Conservation (phyloP, 257 asterid genomes). For the Scutellaria minor region DNA sequence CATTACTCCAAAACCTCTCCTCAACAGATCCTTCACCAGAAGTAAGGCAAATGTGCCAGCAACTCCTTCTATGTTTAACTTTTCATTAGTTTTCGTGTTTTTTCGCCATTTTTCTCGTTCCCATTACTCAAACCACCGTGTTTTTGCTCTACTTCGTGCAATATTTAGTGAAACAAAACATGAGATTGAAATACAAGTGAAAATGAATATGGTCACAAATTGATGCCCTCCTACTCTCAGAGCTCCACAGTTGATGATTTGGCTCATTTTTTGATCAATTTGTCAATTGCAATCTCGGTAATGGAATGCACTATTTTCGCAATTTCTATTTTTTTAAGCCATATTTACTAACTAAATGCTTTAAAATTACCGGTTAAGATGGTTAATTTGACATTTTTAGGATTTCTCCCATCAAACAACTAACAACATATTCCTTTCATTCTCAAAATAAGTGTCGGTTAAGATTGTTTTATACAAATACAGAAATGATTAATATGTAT, state of each 20-base stretch:
- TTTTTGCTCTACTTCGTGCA: no score
- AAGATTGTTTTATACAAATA: no score
- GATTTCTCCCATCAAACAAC: no score
- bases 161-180: neutral
- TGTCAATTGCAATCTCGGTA: neutral
- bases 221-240: neutral
- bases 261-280: neutral
- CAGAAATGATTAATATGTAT: no score
- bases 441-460: no score
- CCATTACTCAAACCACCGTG: no score
- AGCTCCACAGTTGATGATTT: neutral
- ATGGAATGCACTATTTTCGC: neutral
- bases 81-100: conserved; percentile 34
- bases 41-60: conserved; percentile 62
- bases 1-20: conserved; percentile 55
- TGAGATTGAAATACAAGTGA: neutral
- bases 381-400: no score
- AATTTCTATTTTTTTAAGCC: no score
- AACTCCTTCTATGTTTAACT: conserved; percentile 65
- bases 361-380: no score
- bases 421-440: no score
- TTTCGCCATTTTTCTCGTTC: neutral
- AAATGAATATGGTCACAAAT: neutral
- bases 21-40: conserved; percentile 60
- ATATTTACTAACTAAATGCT: no score